These are phyloP conservation scores for Euphorbia tirucalli DNA, from an alignment of 345 rosid genomes.

Conservation along the genomic window DNA sequence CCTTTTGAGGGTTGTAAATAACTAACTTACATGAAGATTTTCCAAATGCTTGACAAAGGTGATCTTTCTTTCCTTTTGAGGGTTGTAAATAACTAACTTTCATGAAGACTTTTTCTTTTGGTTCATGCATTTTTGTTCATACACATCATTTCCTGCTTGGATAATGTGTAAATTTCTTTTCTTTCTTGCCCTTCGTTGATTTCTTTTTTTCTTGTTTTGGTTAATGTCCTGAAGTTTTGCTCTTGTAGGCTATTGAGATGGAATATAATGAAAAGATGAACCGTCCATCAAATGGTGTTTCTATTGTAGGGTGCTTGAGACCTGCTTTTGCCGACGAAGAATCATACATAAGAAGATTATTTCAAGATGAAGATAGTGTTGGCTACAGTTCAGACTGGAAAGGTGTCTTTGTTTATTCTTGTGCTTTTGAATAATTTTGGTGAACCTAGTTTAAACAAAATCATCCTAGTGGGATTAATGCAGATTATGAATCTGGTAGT, in stretches of 20 bases:
- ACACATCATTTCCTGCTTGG: background rate
- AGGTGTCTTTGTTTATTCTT: slow-evolving; percentile 39
- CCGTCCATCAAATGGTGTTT: slow-evolving; percentile 85
- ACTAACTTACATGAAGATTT: slow-evolving; percentile 33
- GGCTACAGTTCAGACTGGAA: slow-evolving; percentile 53
- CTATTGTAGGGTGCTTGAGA: slow-evolving; percentile 78
- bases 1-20: slow-evolving; percentile 8
- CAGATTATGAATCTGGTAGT: background rate
- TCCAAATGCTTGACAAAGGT: slow-evolving; percentile 91
- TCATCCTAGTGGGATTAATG: slow-evolving; percentile 4
- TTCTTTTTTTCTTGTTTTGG: no score
- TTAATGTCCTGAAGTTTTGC: slow-evolving; percentile 1
- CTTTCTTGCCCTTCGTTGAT: background rate
- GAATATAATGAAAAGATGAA: slow-evolving; percentile 64
- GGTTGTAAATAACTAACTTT: background rate
- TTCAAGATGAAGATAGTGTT: slow-evolving; percentile 54
- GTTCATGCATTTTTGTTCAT: background rate
- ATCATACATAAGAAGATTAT: slow-evolving; percentile 60
- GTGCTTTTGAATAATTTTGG: background rate
- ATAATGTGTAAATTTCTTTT: background rate
- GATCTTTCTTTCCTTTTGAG: slow-evolving; percentile 22
- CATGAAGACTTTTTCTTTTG: background rate
- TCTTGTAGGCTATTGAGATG: slow-evolving; percentile 50
- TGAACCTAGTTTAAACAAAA: background rate
- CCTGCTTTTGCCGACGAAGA: slow-evolving; percentile 83